phyloP scores from a whole-genome alignment of 768 basidiomycete species.

The Hygrophorus pudorinus region DNA sequence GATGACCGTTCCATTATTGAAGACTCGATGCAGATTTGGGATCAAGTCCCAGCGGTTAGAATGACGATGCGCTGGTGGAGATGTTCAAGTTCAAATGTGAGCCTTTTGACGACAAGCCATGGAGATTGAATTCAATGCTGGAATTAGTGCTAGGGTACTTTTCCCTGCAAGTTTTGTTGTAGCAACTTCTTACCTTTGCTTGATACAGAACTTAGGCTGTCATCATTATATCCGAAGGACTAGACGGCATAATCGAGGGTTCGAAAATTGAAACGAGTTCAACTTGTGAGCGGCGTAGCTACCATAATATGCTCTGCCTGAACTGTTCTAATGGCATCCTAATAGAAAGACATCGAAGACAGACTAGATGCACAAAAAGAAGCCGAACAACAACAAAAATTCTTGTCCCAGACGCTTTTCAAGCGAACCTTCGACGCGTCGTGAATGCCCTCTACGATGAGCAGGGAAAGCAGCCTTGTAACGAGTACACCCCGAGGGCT shows the following conservation, averaged over 20 bases:
- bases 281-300: slow-evolving; percentile 8
- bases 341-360: slow-evolving; percentile 4
- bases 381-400: slow-evolving; percentile 5
- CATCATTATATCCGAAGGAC: neutral
- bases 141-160: neutral
- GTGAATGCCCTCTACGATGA: slow-evolving; percentile 8
- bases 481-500: slow-evolving; percentile 9
- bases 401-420: neutral
- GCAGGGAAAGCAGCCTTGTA: slow-evolving; percentile 12
- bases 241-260: slow-evolving; percentile 1
- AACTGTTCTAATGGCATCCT: no score
- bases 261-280: slow-evolving; percentile 3
- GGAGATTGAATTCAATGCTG: neutral
- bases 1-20: no score
- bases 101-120: no score
- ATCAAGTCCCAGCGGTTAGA: no score
- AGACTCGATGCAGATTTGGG: no score
- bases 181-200: no score
- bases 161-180: neutral
- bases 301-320: neutral
- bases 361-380: slow-evolving; percentile 9
- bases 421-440: slow-evolving; percentile 6
- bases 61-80: no score
- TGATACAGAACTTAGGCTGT: neutral
- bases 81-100: no score